These are phyloP conservation scores for Hypomyces perniciosus DNA, from an alignment of 2,329 filamentous ascomycete genomes.

Conservation along the genomic window DNA sequence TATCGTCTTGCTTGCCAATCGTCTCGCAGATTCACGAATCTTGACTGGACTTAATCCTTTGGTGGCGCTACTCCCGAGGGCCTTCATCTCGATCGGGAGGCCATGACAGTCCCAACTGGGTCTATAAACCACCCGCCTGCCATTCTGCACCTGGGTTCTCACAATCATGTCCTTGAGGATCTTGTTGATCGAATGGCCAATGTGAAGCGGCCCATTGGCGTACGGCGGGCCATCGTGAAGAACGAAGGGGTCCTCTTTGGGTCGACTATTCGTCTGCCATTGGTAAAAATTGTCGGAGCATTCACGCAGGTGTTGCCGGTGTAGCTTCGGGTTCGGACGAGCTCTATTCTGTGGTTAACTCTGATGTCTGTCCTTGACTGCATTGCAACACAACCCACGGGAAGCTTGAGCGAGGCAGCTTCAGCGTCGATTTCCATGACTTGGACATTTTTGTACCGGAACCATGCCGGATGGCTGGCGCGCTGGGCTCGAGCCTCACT, in stretches of 20 bases:
- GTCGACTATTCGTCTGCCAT: constrained; percentile 65
- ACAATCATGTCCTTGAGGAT: constrained; percentile 92
- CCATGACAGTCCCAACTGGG: constrained; percentile 99
- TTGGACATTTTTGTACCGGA: constrained; percentile 37
- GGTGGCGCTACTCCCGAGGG: constrained; percentile 53
- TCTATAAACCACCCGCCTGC: constrained; percentile 64
- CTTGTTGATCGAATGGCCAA: constrained; percentile 95
- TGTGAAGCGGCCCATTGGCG: constrained; percentile 85
- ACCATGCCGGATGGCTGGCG: constrained; percentile 23
- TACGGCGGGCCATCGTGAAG: constrained; percentile 96
- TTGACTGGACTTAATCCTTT: constrained; percentile 46
- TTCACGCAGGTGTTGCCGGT: constrained; percentile 59
- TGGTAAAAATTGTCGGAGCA: constrained; percentile 84
- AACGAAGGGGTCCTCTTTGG: constrained; percentile 59
- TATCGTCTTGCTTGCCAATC: constrained; percentile 63
- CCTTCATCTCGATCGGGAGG: constrained; percentile 93
- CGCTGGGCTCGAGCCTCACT: constrained; percentile 10
- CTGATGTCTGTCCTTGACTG: not conserved
- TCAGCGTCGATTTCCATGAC: constrained; percentile 68
- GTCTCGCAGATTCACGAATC: constrained; percentile 58
- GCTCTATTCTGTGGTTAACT: constrained; percentile 32
- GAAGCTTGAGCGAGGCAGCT: constrained; percentile 68
- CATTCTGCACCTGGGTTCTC: constrained; percentile 72
- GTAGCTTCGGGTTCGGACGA: constrained; percentile 44
- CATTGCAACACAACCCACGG: constrained; percentile 46